Evolutionary conservation across 768 basidiomycete species (phyloP), one percentile per base, ranked within the genome.

Genomic region (Lactifluus subvellereus): DNA sequence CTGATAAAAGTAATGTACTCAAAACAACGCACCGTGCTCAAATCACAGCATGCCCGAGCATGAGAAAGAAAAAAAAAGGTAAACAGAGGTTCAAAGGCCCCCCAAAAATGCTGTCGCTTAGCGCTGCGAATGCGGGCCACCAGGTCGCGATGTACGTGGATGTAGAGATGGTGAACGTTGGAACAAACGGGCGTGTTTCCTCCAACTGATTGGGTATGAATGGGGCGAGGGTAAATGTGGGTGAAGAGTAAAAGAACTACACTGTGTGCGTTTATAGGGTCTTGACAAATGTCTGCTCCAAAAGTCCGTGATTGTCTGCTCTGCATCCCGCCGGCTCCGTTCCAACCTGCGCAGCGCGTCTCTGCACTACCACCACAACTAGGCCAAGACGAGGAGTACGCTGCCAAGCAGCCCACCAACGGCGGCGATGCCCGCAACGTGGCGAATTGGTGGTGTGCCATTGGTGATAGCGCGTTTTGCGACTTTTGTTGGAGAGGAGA

Each of bases 141-240:
- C 40, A 37, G 22, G n/a, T 58, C 35, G 43, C 45, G 6, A 45
- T 58, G 47, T 8, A 4, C 35, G 57, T 52, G 6, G 45, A 53
- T 33, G 22, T 48, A 14, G 51, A 33, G 20, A 53, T 27, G 47
- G 13, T 35, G 61, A 62, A 51, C 48, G 27, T 51, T 22, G 59
- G 30, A 53, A 62, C 37, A 62, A 65, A 65, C 22, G 64, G 63
- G 52, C 51, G 61, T 62, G 51, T 62, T 62, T 65, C 56, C 52
- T 54, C 56, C 51, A 22, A 48, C 33, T 35, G 51, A 61, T 49
- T 47, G 64, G 64, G 61, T 62, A 65, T 65, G 40, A 48, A 48
- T 27, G 50, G 59, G 11, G 35, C 18, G 27, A 27, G 60, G 60
- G 60, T 48, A 52, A 65, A 57, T 11, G 37, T 20, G 14, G 35